These are phyloP conservation scores for Castanopsis chinensis DNA, from an alignment of 306 rosid genomes.

Conservation along the genomic window DNA sequence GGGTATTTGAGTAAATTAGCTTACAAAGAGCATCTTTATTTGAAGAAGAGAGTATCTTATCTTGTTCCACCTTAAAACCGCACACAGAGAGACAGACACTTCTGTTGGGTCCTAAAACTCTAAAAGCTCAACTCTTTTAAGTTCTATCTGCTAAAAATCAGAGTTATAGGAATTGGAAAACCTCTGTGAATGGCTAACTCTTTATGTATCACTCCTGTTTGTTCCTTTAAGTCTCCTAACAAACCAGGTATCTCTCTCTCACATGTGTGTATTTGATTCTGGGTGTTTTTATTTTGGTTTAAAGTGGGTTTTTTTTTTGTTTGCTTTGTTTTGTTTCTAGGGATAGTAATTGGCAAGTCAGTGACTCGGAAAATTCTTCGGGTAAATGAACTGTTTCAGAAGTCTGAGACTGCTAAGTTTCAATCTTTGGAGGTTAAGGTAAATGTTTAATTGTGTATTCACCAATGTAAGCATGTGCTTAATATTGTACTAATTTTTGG, in stretches of 20 bases:
- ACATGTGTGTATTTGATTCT: constrained; percentile 5
- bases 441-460: constrained; percentile 26
- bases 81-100: constrained; percentile 6
- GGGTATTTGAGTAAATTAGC: constrained; percentile 35
- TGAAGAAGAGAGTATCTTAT: constrained; percentile 28
- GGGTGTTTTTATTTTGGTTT: constrained; percentile 10
- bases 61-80: constrained; percentile 10
- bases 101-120: constrained; percentile 15
- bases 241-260: constrained; percentile 50
- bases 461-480: neutral
- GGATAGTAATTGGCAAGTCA: constrained; percentile 40
- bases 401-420: constrained; percentile 53
- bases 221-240: constrained; percentile 63
- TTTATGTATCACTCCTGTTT: constrained; percentile 44
- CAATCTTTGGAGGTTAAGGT: constrained; percentile 80
- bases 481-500: neutral
- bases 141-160: neutral
- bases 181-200: constrained; percentile 57
- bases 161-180: neutral
- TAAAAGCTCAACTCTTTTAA: constrained; percentile 6
- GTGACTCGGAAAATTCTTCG: constrained; percentile 48
- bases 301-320: neutral
- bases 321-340: constrained; percentile 21
- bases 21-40: neutral
- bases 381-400: constrained; percentile 47